A percentile compares a stretch with the other conserved stretches of the same genome.
Conservation (phyloP, 176 grass and related monocot genomes). For the Eragrostis nindensis region DNA sequence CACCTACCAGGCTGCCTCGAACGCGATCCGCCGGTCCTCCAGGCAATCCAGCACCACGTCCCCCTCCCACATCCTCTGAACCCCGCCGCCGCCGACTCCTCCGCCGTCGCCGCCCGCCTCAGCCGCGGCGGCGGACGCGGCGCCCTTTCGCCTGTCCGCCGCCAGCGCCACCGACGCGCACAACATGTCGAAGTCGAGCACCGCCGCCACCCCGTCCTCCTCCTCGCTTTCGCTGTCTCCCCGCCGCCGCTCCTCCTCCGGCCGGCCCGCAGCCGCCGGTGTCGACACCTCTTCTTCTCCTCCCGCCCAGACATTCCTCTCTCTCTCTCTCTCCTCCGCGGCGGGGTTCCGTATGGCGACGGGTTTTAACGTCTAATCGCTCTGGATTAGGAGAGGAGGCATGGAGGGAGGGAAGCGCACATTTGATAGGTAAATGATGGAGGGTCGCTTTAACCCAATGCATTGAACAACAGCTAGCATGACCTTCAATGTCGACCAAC, state of each 20-base stretch:
- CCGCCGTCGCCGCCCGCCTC: neutral
- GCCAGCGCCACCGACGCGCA: conserved; percentile 85
- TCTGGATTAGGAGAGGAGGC: conserved; percentile 6
- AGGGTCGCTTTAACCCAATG: neutral
- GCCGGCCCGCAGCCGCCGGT: conserved; percentile 16
- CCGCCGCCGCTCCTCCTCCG: conserved; percentile 24
- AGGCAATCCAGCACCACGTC: conserved; percentile 86
- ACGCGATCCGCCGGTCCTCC: conserved; percentile 82
- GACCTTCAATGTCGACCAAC: too few species aligned
- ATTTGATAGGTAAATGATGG: conserved; percentile 23
- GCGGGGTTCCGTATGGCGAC: conserved; percentile 12
- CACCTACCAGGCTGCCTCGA: conserved; percentile 90
- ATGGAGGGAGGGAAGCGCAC: neutral
- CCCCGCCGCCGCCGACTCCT: conserved; percentile 37
- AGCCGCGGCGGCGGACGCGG: neutral
- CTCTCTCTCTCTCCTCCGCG: neutral
- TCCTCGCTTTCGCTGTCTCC: conserved; percentile 33
- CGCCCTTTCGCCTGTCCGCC: conserved; percentile 53
- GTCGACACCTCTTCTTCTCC: conserved; percentile 25
- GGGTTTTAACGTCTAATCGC: conserved; percentile 57
- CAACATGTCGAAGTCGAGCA: conserved; percentile 98
- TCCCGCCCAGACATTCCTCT: neutral
- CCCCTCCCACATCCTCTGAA: conserved; percentile 99
- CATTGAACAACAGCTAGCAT: neutral
- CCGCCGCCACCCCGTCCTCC: conserved; percentile 45